These are phyloP conservation scores for Penicillium sp. DNA, from an alignment of 2,329 filamentous ascomycete species.

Conservation along the genomic window DNA sequence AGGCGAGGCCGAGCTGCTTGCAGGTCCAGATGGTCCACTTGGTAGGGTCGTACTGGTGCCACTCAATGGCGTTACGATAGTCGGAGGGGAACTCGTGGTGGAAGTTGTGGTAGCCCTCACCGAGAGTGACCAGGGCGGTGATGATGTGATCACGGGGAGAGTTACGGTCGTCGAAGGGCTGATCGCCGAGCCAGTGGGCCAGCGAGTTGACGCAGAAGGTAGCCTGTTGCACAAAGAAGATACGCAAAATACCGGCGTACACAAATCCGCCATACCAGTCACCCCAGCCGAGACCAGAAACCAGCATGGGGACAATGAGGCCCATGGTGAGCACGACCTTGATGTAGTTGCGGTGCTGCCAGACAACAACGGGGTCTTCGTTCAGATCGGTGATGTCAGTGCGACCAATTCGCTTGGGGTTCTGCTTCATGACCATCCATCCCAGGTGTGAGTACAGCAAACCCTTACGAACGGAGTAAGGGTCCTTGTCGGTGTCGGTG, in stretches of 20 bases:
- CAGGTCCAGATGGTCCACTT: constrained; percentile 85
- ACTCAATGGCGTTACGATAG: constrained; percentile 88
- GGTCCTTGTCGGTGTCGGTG: constrained; percentile 89
- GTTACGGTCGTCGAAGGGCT: constrained; percentile 91
- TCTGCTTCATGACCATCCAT: constrained; percentile 94
- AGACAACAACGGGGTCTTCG: constrained; percentile 79
- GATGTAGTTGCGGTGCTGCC: constrained; percentile 85
- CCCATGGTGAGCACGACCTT: constrained; percentile 77
- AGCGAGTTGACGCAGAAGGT: constrained; percentile 93
- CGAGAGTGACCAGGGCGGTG: constrained; percentile 80
- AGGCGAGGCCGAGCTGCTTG: constrained; percentile 82
- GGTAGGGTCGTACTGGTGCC: constrained; percentile 89
- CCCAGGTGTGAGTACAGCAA: constrained; percentile 80
- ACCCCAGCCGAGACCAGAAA: constrained; percentile 76
- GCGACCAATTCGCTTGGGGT: constrained; percentile 82
- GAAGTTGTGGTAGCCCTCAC: constrained; percentile 93
- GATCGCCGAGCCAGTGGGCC: constrained; percentile 87
- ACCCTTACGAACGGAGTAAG: constrained; percentile 87
- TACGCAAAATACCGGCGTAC: constrained; percentile 80
- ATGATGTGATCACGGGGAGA: constrained; percentile 84
- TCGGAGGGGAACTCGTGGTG: constrained; percentile 93
- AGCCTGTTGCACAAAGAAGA: constrained; percentile 88
- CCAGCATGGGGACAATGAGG: constrained; percentile 70
- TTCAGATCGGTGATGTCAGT: constrained; percentile 87
- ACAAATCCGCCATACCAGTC: constrained; percentile 81